Conservation (phyloP, 306 rosid species). For the Cucumis hystrix region DNA sequence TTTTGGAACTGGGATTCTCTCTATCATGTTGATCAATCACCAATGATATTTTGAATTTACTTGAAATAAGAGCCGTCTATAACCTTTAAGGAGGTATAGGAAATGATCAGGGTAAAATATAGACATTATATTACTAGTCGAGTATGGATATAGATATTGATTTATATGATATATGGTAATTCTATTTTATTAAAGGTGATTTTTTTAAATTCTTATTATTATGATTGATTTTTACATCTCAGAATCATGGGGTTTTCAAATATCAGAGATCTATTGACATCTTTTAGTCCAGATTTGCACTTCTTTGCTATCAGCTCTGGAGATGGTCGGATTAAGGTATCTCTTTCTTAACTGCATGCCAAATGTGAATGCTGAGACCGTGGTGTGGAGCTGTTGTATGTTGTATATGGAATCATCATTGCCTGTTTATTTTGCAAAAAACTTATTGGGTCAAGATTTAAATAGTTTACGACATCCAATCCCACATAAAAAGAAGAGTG, state of each 20-base stretch:
- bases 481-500: background rate
- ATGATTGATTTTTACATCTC: background rate
- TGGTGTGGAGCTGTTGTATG: background rate
- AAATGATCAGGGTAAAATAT: too few species aligned
- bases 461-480: background rate
- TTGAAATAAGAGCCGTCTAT: too few species aligned
- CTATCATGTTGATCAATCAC: background rate
- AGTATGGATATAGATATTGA: too few species aligned
- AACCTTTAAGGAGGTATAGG: too few species aligned
- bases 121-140: too few species aligned
- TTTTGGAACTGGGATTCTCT: background rate
- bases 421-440: background rate
- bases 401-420: background rate
- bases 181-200: background rate
- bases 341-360: background rate
- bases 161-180: background rate
- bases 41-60: background rate
- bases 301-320: constrained; percentile 71
- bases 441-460: background rate
- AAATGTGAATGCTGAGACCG: background rate
- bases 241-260: constrained; percentile 31
- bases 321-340: constrained; percentile 87
- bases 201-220: background rate
- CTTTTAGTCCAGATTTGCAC: constrained; percentile 68
- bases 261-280: constrained; percentile 61